These are phyloP conservation scores for Wickerhamomyces queroliae DNA, from an alignment of 805 yeast species.

Conservation along the genomic window DNA sequence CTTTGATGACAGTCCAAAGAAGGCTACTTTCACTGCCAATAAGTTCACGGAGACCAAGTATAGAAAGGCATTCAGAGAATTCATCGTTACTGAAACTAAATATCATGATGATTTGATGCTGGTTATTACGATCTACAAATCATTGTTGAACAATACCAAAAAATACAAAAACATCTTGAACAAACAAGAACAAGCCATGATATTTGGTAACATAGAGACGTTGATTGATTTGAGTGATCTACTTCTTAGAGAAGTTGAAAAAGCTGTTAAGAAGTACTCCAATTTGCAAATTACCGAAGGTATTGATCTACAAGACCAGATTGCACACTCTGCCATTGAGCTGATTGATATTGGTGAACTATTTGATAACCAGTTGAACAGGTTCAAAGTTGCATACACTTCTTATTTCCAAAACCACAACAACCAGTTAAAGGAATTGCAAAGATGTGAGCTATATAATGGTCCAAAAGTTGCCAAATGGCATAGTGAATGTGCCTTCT, in stretches of 20 bases:
- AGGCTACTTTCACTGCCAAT: neutral
- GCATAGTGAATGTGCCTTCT: constrained; percentile 27
- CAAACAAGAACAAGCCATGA: constrained; percentile 27
- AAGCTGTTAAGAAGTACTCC: neutral
- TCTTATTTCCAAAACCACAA: constrained; percentile 27
- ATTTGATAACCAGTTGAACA: constrained; percentile 24
- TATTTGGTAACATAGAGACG: constrained; percentile 39
- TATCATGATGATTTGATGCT: constrained; percentile 26
- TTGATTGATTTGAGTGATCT: constrained; percentile 30
- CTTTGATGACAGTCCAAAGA: constrained; percentile 3
- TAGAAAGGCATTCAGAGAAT: constrained; percentile 18
- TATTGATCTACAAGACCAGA: constrained; percentile 5
- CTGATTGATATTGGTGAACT: constrained; percentile 23
- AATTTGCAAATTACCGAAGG: constrained; percentile 1
- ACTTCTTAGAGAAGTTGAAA: constrained; percentile 18
- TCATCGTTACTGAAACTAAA: constrained; percentile 29
- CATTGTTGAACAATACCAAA: constrained; percentile 24
- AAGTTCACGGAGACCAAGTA: constrained; percentile 10
- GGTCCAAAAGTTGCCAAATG: constrained; percentile 25
- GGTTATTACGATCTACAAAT: constrained; percentile 27
- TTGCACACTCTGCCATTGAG: constrained; percentile 6
- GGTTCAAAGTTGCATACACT: constrained; percentile 28
- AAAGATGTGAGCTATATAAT: constrained; percentile 9
- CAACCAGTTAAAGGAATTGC: constrained; percentile 24
- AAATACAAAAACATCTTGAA: constrained; percentile 26